Conservation (phyloP, 1,139 yeast species). For the Pichia kudriavzevii region DNA sequence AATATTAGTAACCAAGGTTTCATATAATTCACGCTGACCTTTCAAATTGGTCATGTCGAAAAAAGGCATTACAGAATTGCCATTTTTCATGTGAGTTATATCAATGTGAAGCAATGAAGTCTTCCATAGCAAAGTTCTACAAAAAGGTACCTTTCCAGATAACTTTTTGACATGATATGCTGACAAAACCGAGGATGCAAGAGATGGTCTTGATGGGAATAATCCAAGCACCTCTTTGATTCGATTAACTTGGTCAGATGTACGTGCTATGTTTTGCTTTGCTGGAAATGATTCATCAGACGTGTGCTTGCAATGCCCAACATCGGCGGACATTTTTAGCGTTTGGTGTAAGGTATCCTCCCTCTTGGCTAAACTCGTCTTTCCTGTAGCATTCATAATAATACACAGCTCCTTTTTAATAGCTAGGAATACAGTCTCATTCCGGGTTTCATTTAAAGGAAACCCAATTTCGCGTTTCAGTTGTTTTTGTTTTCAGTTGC, state of each 20-base stretch:
- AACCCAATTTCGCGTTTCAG: too few relatives aligned
- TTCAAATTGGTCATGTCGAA: constrained; percentile 10
- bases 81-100: constrained; percentile 6
- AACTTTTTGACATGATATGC: constrained; percentile 9
- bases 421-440: too few relatives aligned
- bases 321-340: too few relatives aligned
- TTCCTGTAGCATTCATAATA: too few relatives aligned
- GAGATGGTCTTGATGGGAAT: constrained; percentile 12
- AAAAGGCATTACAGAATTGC: constrained; percentile 1
- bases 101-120: constrained; percentile 14
- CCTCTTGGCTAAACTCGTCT: too few relatives aligned
- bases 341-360: too few relatives aligned
- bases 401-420: too few relatives aligned
- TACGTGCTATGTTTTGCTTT: not conserved
- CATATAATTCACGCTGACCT: constrained; percentile 7
- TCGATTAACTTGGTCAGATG: constrained; percentile 4
- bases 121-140: constrained; percentile 20
- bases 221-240: constrained; percentile 3
- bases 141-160: constrained; percentile 10
- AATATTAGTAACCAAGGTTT: constrained; percentile 5
- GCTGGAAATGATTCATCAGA: too few relatives aligned
- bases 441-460: too few relatives aligned
- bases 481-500: too few relatives aligned
- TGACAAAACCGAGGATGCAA: constrained; percentile 12
- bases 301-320: too few relatives aligned